A percentile compares a stretch with the other conserved stretches of the same genome.
Conservation (phyloP, 2,329 filamentous ascomycete genomes). For the Penicillium brevicompactum region DNA sequence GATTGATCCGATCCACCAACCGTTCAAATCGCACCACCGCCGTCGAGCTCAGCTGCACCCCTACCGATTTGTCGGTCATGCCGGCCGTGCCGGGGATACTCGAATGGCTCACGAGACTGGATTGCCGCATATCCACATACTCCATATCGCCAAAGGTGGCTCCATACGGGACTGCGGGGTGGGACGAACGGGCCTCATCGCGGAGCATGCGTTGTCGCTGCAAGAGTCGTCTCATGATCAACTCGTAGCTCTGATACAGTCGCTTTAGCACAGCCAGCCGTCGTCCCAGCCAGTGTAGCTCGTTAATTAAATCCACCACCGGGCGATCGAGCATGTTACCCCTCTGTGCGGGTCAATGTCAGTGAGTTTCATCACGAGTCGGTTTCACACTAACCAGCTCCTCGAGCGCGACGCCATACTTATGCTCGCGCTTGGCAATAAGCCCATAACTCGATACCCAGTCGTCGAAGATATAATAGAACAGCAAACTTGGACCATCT, state of each 20-base stretch:
- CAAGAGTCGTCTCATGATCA: slow-evolving; percentile 64
- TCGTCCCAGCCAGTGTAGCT: slow-evolving; percentile 62
- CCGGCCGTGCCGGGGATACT: slow-evolving; percentile 19
- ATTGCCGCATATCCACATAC: slow-evolving; percentile 43
- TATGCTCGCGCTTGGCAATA: slow-evolving; percentile 59
- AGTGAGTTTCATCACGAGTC: neutral
- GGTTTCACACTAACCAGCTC: slow-evolving; percentile 44
- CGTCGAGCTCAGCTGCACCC: slow-evolving; percentile 47
- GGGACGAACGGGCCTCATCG: slow-evolving; percentile 34
- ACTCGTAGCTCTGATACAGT: slow-evolving; percentile 63
- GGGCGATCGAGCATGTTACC: slow-evolving; percentile 58
- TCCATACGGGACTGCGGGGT: slow-evolving; percentile 21
- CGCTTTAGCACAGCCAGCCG: slow-evolving; percentile 63
- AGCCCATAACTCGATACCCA: slow-evolving; percentile 66
- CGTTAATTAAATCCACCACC: slow-evolving; percentile 47
- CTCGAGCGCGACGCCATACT: slow-evolving; percentile 53
- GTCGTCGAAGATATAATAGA: slow-evolving; percentile 70
- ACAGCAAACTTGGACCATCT: slow-evolving; percentile 63
- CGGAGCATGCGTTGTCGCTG: slow-evolving; percentile 50
- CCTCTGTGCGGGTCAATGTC: slow-evolving; percentile 39
- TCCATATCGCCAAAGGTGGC: slow-evolving; percentile 31
- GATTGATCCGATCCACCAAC: slow-evolving; percentile 60
- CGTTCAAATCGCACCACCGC: slow-evolving; percentile 63
- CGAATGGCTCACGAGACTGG: slow-evolving; percentile 26
- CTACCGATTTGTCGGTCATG: slow-evolving; percentile 33